phyloP scores from a whole-genome alignment of 345 rosid genomes.

The Salix caprea region DNA sequence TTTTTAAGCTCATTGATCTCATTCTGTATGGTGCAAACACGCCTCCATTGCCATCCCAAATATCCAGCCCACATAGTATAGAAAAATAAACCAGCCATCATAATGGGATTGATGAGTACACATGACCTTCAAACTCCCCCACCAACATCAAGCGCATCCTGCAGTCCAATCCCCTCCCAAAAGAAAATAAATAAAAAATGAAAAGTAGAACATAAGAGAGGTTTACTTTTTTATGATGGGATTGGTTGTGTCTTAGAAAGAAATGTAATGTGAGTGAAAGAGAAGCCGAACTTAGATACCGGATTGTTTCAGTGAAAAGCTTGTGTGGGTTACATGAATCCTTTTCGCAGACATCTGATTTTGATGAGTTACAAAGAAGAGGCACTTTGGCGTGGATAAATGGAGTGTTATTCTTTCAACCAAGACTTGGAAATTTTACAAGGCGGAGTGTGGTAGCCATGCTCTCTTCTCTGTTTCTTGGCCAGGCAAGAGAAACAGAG shows the following conservation, averaged over 20 bases:
- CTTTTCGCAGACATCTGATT: constrained; percentile 5
- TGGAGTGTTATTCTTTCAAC: constrained; percentile 20
- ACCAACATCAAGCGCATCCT: constrained; percentile 76
- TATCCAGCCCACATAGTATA: constrained; percentile 75
- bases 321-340: constrained; percentile 16
- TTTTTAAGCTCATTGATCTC: constrained; percentile 69
- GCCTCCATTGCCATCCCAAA: constrained; percentile 98
- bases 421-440: constrained; percentile 36
- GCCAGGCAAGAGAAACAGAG: neutral
- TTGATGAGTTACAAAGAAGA: constrained; percentile 11
- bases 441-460: constrained; percentile 75
- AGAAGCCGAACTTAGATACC: constrained; percentile 39
- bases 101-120: constrained; percentile 68
- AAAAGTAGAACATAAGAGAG: neutral
- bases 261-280: constrained; percentile 62
- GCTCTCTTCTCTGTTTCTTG: constrained; percentile 11
- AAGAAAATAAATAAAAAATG: neutral
- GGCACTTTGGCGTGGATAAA: constrained; percentile 11
- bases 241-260: constrained; percentile 48
- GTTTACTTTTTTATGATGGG: neutral
- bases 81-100: too few species aligned
- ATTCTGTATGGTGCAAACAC: constrained; percentile 64
- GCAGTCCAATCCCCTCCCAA: neutral
- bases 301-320: constrained; percentile 23
- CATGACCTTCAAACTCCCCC: constrained; percentile 80